A percentile compares a stretch with the other conserved stretches of the same genome.
Conservation (phyloP, 1,284 basidiomycete species). For the Wallemia ichthyophaga region DNA sequence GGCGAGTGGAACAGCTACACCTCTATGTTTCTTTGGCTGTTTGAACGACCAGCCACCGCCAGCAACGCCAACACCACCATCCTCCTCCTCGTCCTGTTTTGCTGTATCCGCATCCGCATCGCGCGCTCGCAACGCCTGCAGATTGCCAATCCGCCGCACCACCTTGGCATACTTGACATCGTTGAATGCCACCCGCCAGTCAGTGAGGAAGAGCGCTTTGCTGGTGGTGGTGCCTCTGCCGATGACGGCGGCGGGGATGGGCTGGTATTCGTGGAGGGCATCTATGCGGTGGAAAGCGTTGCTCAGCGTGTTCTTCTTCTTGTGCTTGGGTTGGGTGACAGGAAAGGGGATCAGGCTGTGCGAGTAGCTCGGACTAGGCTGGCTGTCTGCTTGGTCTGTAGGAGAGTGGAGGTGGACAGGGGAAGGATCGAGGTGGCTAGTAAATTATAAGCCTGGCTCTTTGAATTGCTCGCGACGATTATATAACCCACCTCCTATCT, state of each 20-base stretch:
- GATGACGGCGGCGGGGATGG: not conserved
- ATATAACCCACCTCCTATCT: too few species aligned
- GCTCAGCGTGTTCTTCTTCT: too few species aligned
- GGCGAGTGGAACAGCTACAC: constrained; percentile 46
- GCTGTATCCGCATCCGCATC: not conserved
- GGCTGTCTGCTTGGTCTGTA: too few species aligned
- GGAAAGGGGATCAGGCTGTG: not conserved
- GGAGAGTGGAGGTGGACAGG: too few species aligned
- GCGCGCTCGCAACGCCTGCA: not conserved
- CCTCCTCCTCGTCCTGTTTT: too few species aligned
- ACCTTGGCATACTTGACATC: not conserved
- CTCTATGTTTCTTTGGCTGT: constrained; percentile 79
- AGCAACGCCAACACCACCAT: too few species aligned
- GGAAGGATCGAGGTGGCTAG: too few species aligned
- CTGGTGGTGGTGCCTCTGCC: not conserved
- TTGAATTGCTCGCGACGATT: too few species aligned
- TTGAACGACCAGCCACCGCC: constrained; percentile 70
- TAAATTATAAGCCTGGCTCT: too few species aligned
- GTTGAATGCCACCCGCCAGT: not conserved
- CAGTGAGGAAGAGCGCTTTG: not conserved
- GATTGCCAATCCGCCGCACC: not conserved
- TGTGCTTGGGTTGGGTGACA: too few species aligned
- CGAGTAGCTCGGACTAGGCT: too few species aligned
- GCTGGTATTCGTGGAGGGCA: not conserved
- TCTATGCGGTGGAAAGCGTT: too few species aligned